Percentiles rank a stretch among this genome's conserved stretches.
phyloP scores from a whole-genome alignment of 2,329 filamentous ascomycete species.

The Beauveria asiatica region DNA sequence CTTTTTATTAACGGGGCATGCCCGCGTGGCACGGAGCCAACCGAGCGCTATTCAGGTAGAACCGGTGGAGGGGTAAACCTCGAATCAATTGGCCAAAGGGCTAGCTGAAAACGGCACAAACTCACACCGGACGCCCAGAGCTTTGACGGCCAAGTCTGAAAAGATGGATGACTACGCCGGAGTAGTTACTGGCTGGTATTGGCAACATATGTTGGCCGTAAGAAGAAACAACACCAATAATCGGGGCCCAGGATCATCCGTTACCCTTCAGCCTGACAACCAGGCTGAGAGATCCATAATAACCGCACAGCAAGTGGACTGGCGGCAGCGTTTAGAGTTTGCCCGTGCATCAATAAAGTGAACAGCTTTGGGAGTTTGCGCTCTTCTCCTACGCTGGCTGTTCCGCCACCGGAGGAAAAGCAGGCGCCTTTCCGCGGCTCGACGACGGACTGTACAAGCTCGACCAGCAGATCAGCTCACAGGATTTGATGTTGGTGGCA shows the following conservation, averaged over 20 bases:
- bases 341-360: neutral
- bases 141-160: too few species aligned
- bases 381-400: neutral
- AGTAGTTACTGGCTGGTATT: too few species aligned
- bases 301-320: neutral
- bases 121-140: too few species aligned
- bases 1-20: neutral
- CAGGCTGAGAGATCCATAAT: neutral
- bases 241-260: neutral
- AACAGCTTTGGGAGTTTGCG: neutral
- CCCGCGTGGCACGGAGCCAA: constrained; percentile 3
- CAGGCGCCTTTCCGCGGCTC: neutral
- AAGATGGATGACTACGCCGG: too few species aligned
- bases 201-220: too few species aligned
- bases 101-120: too few species aligned
- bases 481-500: too few species aligned
- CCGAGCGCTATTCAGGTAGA: neutral
- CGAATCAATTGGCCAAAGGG: too few species aligned
- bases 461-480: too few species aligned
- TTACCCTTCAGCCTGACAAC: neutral
- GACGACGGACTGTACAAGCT: neutral
- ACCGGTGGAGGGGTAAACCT: too few species aligned
- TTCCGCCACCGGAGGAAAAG: too few species aligned
- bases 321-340: neutral
- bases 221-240: too few species aligned